These are phyloP conservation scores for Fistulinella prunicolor DNA, from an alignment of 768 basidiomycete genomes.

Conservation along the genomic window DNA sequence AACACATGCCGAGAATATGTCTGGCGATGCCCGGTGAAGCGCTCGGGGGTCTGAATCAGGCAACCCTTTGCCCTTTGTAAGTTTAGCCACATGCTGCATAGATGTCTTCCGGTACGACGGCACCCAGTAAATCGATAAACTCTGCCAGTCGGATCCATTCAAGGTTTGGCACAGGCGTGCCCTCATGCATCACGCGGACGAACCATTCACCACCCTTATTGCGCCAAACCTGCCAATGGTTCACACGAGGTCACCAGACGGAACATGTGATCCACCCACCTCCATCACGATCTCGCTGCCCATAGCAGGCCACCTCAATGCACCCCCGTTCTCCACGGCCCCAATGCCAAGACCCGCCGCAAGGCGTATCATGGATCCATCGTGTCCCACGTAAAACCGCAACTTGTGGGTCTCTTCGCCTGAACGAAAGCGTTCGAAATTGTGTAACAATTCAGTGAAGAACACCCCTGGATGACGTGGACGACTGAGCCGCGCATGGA, in stretches of 20 bases:
- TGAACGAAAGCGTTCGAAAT: slow-evolving; percentile 35
- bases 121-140: slow-evolving; percentile 35
- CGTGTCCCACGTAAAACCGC: slow-evolving; percentile 46
- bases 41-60: too few relatives aligned
- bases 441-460: slow-evolving; percentile 42
- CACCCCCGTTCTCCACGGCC: slow-evolving; percentile 17
- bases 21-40: too few relatives aligned
- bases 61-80: background rate
- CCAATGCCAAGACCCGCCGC: slow-evolving; percentile 41
- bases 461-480: slow-evolving; percentile 38
- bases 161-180: slow-evolving; percentile 35
- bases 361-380: slow-evolving; percentile 44
- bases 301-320: slow-evolving; percentile 46
- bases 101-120: slow-evolving; percentile 36
- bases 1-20: too few relatives aligned
- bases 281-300: slow-evolving; percentile 48
- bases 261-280: slow-evolving; percentile 24
- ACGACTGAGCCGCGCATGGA: background rate
- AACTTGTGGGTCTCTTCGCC: slow-evolving; percentile 36
- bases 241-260: background rate
- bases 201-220: slow-evolving; percentile 22
- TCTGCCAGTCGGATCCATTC: slow-evolving; percentile 36
- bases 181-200: slow-evolving; percentile 45
- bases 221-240: slow-evolving; percentile 39
- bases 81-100: slow-evolving; percentile 17